Conservation (phyloP, 2,329 filamentous ascomycete genomes). For the Fusarium lateritium region DNA sequence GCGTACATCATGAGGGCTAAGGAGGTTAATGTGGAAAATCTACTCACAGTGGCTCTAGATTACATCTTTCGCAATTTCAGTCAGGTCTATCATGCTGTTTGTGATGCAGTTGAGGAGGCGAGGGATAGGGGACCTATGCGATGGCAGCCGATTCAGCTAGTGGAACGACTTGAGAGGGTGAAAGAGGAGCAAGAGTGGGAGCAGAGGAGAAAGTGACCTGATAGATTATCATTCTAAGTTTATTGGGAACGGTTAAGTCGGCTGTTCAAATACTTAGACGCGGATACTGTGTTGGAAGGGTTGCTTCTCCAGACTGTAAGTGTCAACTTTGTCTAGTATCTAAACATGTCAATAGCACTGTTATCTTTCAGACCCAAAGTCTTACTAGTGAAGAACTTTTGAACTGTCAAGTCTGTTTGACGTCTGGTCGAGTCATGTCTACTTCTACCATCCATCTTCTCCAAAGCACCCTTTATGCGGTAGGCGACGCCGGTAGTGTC, state of each 20-base stretch:
- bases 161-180: slow-evolving; percentile 41
- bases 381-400: slow-evolving; percentile 9
- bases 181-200: slow-evolving; percentile 26
- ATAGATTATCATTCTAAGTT: neutral
- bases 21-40: slow-evolving; percentile 40
- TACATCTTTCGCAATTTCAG: slow-evolving; percentile 45
- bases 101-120: slow-evolving; percentile 41
- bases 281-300: slow-evolving; percentile 4
- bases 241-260: neutral
- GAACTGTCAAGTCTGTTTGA: slow-evolving; percentile 5
- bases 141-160: slow-evolving; percentile 41
- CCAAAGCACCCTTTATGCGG: neutral
- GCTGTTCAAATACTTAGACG: neutral
- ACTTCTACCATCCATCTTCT: slow-evolving; percentile 15
- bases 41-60: slow-evolving; percentile 41
- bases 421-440: slow-evolving; percentile 20
- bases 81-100: slow-evolving; percentile 38
- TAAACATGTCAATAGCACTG: neutral
- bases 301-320: neutral
- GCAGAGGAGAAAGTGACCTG: slow-evolving; percentile 7
- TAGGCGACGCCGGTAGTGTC: slow-evolving; percentile 1
- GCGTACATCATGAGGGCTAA: slow-evolving; percentile 38
- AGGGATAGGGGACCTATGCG: slow-evolving; percentile 34
- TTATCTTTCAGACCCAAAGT: slow-evolving; percentile 11
- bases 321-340: slow-evolving; percentile 3